Base-by-base conservation (phyloP, 2,329 filamentous ascomycete genomes). In the Dichotomopilus funicola region DNA sequence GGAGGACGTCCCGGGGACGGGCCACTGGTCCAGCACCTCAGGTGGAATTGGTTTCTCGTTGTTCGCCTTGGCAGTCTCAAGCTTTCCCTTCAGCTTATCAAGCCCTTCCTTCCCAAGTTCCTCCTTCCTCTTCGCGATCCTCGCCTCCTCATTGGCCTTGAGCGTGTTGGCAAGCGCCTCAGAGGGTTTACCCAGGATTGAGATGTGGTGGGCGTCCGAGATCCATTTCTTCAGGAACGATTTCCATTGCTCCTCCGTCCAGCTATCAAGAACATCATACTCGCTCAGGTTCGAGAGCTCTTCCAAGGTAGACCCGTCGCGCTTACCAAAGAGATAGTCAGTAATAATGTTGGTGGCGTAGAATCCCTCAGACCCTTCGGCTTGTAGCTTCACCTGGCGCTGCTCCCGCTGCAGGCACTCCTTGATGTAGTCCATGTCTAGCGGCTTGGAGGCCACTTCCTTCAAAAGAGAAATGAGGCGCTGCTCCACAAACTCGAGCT, bases 361-460 rank as follows among this genome's bases (percentile, higher is more conserved):
- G 61, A 91, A 89, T 27, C 85, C 82, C 53, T 89, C 85, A 2
- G 87, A 89, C 49, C 83, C 85, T 70, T 99, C 94, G 0, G 89
- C 88, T 44, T 87, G 82, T 62, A 89, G 92, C 68, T 91, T 91
- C 65, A 90, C 81, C 65, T 91, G 88, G 47, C 91, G 83, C 60
- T 84, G 83, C 69, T 94, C 89, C 54, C 91, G 82, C 63, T 82
- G 82, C 49, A 99, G 84, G 68, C 91, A 96, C 62, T 96, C 91
- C 47, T 82, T 81, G 74, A 99, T 81, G 68, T 99, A 99, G 1
- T 79, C 78, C 87, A 97, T 90, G 63, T 99, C 90, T 3, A 99
- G 74, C 2, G 89, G 85, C 60, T 90, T 89, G 0, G 80, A 80
- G 35, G 88, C 86, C 10, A 92, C 88, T 51, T 95, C 88, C 59